Evolutionary conservation across 352 stramenopile genomes (phyloP), one percentile per base, ranked within the genome.

Genomic region (Pythium pyrilobum): DNA sequence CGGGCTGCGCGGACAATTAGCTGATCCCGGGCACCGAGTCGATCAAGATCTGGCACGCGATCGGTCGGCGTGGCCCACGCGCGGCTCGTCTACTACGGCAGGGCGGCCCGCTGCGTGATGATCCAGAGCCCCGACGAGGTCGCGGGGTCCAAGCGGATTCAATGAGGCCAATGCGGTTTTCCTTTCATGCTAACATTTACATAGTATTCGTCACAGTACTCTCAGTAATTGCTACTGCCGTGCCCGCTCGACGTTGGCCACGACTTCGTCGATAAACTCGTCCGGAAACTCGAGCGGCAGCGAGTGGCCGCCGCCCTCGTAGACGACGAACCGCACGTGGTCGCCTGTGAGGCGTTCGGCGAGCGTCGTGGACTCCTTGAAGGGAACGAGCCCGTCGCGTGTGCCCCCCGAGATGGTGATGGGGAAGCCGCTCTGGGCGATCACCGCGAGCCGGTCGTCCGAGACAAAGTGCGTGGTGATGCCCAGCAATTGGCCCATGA

Each of bases 331-430:
- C 38, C 62, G 53, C 2, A 82, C 70, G 41, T 80, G 69, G 4
- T 76, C 56, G 15, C 69, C 67, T 15, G 37, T 52, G 11, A 85
- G 52, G 28, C 59, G 56, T 10, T 81, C 33, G n/a, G 63, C 69
- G 5, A 82, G 55, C n/a, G 53, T 52, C 21, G 71, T 62, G 6
- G 67, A 73, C 47, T 85, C 72, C 7, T 44, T 40, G 2, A 56
- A 34, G 9, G 65, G 72, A 36, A 85, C 78, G 23, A 85, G 50
- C 25, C 66, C 52, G 59, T 85, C 72, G 9, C 67, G 23, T 52
- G 66, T 66, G 15, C 61, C 64, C 43, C 74, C 75, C 38, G 82
- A 50, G 31, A 85, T 71, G 8, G 82, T 50, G 20, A 85, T 68
- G 1, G 71, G 74, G 42, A 85, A 85, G 0, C 63, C 71, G 0